Evolutionary conservation across 352 stramenopile species (phyloP).

Genomic region (Phytophthora pisi): DNA sequence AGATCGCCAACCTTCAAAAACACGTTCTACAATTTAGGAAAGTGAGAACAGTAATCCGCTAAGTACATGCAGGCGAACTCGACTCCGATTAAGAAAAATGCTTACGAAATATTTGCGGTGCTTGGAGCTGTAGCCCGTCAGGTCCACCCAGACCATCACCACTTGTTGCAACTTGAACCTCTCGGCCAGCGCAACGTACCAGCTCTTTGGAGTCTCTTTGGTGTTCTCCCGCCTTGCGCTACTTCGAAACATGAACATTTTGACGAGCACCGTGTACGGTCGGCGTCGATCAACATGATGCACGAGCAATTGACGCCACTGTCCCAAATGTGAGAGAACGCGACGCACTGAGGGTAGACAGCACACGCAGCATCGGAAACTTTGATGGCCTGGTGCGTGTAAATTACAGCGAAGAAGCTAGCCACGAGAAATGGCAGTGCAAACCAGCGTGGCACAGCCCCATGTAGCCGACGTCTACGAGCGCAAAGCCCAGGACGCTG

Average conservation of each 20-base stretch:
- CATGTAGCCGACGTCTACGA: conserved; percentile 17
- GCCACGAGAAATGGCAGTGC: conserved; percentile 16
- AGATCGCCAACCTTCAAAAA: conserved; percentile 38
- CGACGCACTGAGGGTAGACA: conserved; percentile 23
- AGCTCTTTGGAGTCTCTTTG: conserved; percentile 3
- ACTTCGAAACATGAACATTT: conserved; percentile 27
- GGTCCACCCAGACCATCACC: conserved; percentile 6
- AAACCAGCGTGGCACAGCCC: conserved; percentile 13
- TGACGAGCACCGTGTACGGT: conserved; percentile 20
- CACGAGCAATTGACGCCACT: conserved; percentile 15
- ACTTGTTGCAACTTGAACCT: conserved; percentile 7
- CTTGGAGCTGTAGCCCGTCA: conserved; percentile 25
- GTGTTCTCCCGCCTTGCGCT: not conserved
- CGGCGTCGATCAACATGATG: conserved; percentile 24
- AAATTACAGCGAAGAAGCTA: conserved; percentile 7
- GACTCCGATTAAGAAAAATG: not conserved
- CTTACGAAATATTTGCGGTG: conserved; percentile 25
- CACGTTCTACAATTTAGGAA: conserved; percentile 21
- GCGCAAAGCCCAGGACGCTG: conserved; percentile 14
- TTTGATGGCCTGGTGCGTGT: conserved; percentile 17
- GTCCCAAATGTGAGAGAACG: conserved; percentile 17
- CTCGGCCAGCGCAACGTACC: conserved; percentile 11
- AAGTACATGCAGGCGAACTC: too few species aligned
- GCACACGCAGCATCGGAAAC: conserved; percentile 6
- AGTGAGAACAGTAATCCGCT: too few species aligned